A percentile compares a stretch with the other conserved stretches of the same genome.
Conservation (phyloP, 352 stramenopile genomes). For the Globisporangium ultimum region DNA sequence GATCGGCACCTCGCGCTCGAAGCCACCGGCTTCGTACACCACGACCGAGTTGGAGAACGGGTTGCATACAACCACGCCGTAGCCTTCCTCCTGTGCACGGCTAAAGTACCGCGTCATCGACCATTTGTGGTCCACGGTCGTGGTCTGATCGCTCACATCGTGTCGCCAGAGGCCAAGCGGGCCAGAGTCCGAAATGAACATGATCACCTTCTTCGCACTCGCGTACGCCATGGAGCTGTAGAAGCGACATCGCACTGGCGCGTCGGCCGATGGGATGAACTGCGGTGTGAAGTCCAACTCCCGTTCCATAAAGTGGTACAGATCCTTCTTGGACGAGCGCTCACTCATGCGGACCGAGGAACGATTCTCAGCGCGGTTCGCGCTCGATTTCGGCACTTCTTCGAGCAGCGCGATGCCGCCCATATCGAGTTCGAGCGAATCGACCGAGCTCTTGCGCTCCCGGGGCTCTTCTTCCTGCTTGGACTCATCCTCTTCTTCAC, state of each 20-base stretch:
- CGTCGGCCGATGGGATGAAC: slow-evolving; percentile 86
- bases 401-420: slow-evolving; percentile 75
- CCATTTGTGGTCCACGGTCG: slow-evolving; percentile 83
- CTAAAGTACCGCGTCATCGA: slow-evolving; percentile 85
- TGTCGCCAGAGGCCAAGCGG: slow-evolving; percentile 84
- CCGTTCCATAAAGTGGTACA: slow-evolving; percentile 86
- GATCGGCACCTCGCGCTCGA: slow-evolving; percentile 83
- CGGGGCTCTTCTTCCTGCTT: slow-evolving; percentile 14
- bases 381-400: slow-evolving; percentile 31
- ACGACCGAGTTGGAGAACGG: slow-evolving; percentile 86
- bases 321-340: slow-evolving; percentile 65
- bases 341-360: slow-evolving; percentile 43
- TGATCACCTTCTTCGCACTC: slow-evolving; percentile 80
- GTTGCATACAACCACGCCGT: slow-evolving; percentile 84
- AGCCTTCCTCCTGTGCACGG: slow-evolving; percentile 83
- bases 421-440: slow-evolving; percentile 80
- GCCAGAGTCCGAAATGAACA: slow-evolving; percentile 85
- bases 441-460: slow-evolving; percentile 65
- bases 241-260: slow-evolving; percentile 79
- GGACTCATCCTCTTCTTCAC: slow-evolving; percentile 44
- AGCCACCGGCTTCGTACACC: slow-evolving; percentile 85
- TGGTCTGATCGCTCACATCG: slow-evolving; percentile 46
- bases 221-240: slow-evolving; percentile 89
- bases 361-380: slow-evolving; percentile 20
- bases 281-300: slow-evolving; percentile 81